Percentiles rank a stretch among this genome's conserved stretches.
phyloP scores from a whole-genome alignment of 345 rosid genomes.

The Citrus sinensis region DVS_A1.0 CM039165.1:33260501-33261000 shows the following conservation, averaged over 20 bases:
- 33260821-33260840: constrained; percentile 52
- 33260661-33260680: constrained; percentile 74
- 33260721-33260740: background rate
- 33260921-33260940: background rate
- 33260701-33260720: background rate
- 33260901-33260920: constrained; percentile 58
- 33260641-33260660: constrained; percentile 75
- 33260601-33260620: constrained; percentile 67
- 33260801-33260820: constrained; percentile 57
- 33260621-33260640: constrained; percentile 67
- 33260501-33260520: too few relatives aligned
- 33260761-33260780: constrained; percentile 21
- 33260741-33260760: background rate
- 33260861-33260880: constrained; percentile 58
- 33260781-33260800: constrained; percentile 62
- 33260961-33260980: too few relatives aligned
- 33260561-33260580: background rate
- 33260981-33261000: fast-evolving
- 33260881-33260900: constrained; percentile 54
- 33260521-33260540: too few relatives aligned
- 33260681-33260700: constrained; percentile 11
- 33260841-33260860: constrained; percentile 62
- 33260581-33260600: constrained; percentile 58
- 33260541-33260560: too few relatives aligned
- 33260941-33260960: too few relatives aligned